Percentiles rank a stretch among this genome's conserved stretches.
Evolutionary conservation across 164 flowering plant genomes (phyloP).

Genomic region (Chloranthus sessilifolius): DNA sequence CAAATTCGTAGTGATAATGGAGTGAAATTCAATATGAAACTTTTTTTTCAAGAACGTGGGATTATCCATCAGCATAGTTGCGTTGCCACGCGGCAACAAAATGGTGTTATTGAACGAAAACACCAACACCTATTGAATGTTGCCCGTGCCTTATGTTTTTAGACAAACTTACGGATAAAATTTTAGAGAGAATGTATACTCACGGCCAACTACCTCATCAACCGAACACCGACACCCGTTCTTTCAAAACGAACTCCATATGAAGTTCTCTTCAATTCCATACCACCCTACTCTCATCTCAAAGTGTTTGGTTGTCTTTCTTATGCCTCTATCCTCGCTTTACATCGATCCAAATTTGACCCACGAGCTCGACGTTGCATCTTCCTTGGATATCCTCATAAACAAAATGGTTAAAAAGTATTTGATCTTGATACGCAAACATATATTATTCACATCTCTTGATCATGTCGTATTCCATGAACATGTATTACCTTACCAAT

Average conservation of each 20-base stretch:
- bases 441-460: constrained; percentile 9
- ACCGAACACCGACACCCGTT: neutral
- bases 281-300: constrained; percentile 3
- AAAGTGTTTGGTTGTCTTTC: constrained; percentile 10
- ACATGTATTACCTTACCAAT: neutral
- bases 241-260: constrained; percentile 2
- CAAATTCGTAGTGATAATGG: too few species aligned
- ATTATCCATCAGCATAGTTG: neutral
- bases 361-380: neutral
- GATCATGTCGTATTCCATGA: constrained; percentile 3
- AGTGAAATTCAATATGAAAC: too few species aligned
- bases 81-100: neutral
- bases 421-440: too few species aligned
- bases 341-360: constrained; percentile 5
- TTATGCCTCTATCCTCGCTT: neutral
- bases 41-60: too few species aligned
- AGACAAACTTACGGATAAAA: neutral
- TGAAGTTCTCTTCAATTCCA: constrained; percentile 2
- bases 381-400: constrained; percentile 13
- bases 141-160: constrained; percentile 6
- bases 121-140: constrained; percentile 7
- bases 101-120: constrained; percentile 9
- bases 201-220: constrained; percentile 5
- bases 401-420: too few species aligned
- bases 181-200: constrained; percentile 7